Conservation (phyloP, 768 basidiomycete genomes). For the Stropharia rugosoannulata region DNA sequence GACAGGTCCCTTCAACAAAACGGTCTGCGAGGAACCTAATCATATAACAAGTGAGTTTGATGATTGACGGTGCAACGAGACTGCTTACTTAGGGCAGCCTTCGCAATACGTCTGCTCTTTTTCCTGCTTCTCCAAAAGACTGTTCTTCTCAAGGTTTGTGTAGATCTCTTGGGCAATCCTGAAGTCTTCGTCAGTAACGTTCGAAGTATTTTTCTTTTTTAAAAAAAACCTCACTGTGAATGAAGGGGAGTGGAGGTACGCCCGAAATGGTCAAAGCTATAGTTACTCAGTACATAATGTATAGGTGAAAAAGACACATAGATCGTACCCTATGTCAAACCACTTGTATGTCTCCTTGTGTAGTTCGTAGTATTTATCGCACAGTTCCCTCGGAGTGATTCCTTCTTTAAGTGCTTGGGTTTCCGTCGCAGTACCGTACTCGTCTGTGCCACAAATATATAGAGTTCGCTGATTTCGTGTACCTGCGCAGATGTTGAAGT, state of each 20-base stretch:
- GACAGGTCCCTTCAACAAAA: constrained; percentile 97
- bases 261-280: constrained; percentile 93
- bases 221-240: constrained; percentile 58
- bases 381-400: constrained; percentile 74
- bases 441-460: constrained; percentile 97
- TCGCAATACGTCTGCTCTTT: constrained; percentile 96
- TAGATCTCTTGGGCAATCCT: constrained; percentile 94
- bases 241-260: constrained; percentile 90
- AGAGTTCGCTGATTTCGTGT: constrained; percentile 87
- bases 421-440: constrained; percentile 99
- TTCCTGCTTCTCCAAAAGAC: constrained; percentile 75
- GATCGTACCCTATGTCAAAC: constrained; percentile 85
- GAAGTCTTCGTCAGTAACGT: background rate
- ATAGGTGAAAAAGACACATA: constrained; percentile 16
- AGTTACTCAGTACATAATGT: constrained; percentile 3
- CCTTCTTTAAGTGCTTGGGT: constrained; percentile 93
- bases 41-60: background rate
- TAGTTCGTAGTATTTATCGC: constrained; percentile 87
- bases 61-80: background rate
- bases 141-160: constrained; percentile 76
- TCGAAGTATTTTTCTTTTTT: background rate
- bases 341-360: constrained; percentile 95
- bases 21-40: constrained; percentile 91
- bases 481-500: constrained; percentile 28
- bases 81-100: constrained; percentile 74